Base-by-base conservation (phyloP, 768 basidiomycete species). In the Lepiota subincarnata region DNA sequence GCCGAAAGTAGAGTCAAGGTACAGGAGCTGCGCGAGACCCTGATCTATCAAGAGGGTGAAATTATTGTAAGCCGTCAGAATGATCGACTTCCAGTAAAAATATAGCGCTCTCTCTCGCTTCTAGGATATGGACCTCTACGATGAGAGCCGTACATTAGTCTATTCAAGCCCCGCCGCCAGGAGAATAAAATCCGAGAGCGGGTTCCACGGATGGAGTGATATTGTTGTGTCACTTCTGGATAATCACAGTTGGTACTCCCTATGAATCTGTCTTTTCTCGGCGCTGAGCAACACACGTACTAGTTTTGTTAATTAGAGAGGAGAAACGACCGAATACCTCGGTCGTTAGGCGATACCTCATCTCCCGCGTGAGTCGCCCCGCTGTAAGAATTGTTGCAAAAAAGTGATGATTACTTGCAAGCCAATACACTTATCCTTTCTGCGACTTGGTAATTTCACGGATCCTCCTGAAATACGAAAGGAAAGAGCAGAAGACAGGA, bases 1-100 rank as follows among this genome's bases (percentile, higher is more conserved):
- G 90, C 93, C 1, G 92, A 95, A 64, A 79, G 82, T 57, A 92
- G 92, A 65, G 92, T 94, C 59, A 92, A 92, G 63, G 85, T 92
- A 55, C 90, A 87, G 86, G 83, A 74, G 48, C 70, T 95, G 2
- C 83, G 82, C 58, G 90, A 95, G 70, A 85, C 79, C 60, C 64
- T 96, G 45, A 68, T 81, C 11, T 90, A 83, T 61, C 82, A 83
- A 62, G 83, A 78, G 57, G 92, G 88, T 20, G 92, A 95, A 66
- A 82, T 94, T 14, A 84, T 92, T 35, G 92, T 91, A 62, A 55
- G 84, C 69, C 3, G 19, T n/a, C 4, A 39, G 24, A 10, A 13
- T 35, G 28, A 41, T 39, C 31, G 6, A 12, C 50, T 56, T 26
- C 31, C 16, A 19, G 37, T 35, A 11, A 16, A 34, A 40, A 20